phyloP scores from a whole-genome alignment of 306 rosid genomes.

The Dryas drummondii region DNA sequence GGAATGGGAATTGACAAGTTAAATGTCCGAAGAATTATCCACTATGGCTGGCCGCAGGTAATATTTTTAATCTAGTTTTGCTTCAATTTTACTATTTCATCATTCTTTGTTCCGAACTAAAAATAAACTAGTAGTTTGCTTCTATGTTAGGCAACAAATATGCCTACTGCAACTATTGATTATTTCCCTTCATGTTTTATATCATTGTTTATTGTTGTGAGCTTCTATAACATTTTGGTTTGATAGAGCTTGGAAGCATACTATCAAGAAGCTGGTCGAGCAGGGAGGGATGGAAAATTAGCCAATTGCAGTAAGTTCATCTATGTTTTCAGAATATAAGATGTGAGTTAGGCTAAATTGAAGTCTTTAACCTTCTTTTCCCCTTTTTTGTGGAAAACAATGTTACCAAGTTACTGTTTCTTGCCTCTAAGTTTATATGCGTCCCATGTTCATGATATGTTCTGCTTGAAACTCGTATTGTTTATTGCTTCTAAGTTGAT shows the following conservation, averaged over 20 bases:
- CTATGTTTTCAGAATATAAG: not conserved
- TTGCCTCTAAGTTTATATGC: not conserved
- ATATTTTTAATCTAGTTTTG: conserved; percentile 16
- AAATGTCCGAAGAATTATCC: conserved; percentile 88
- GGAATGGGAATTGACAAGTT: conserved; percentile 98
- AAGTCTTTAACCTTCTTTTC: not conserved
- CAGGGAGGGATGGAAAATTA: conserved; percentile 92
- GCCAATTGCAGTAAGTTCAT: conserved; percentile 78
- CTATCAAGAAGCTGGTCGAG: conserved; percentile 98
- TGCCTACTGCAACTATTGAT: not conserved
- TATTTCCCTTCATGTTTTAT: not conserved
- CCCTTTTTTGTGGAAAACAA: not conserved
- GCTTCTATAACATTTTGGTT: conserved; percentile 22
- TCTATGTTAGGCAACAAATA: not conserved
- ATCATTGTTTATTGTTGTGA: not conserved
- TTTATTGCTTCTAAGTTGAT: no score
- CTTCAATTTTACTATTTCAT: conserved; percentile 14
- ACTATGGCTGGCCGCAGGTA: conserved; percentile 99
- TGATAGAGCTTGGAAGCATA: conserved; percentile 91
- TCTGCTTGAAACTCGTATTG: not conserved
- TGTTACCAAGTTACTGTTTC: not conserved
- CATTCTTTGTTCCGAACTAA: not conserved
- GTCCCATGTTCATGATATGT: not conserved
- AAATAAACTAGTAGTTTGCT: not conserved
- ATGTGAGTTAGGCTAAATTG: not conserved